Percentiles rank a stretch among this genome's conserved stretches.
phyloP scores from a whole-genome alignment of 345 rosid species.

The Rhodamnia rubescens region DNA sequence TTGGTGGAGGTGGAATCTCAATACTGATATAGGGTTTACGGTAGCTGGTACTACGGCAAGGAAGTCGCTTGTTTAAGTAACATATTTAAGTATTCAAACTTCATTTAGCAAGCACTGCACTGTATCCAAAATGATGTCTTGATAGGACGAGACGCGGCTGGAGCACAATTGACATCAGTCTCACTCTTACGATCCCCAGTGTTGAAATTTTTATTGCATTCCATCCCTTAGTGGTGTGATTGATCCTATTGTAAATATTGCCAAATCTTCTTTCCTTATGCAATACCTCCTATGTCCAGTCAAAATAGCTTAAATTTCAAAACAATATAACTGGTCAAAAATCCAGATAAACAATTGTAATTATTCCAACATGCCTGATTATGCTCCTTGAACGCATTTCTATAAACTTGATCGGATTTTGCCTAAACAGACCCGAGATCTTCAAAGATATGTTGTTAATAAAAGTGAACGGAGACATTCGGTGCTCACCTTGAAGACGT shows the following conservation, averaged over 20 bases:
- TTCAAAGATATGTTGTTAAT: too few species aligned
- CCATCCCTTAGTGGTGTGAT: neutral
- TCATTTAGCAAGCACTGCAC: slow-evolving; percentile 20
- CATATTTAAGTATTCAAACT: slow-evolving; percentile 1
- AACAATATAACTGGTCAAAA: too few species aligned
- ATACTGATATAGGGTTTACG: slow-evolving; percentile 22
- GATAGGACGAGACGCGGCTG: neutral
- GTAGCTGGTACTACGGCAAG: slow-evolving; percentile 1
- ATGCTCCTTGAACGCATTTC: too few species aligned
- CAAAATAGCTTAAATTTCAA: too few species aligned
- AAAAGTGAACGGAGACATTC: too few species aligned
- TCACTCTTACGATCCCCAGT: neutral
- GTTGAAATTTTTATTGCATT: neutral
- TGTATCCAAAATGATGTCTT: slow-evolving; percentile 33
- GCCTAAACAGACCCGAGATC: too few species aligned
- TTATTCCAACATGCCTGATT: too few species aligned
- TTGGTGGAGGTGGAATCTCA: slow-evolving; percentile 17
- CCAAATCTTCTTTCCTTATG: neutral
- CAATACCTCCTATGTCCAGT: too few species aligned
- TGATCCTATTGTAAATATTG: neutral
- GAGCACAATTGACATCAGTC: slow-evolving; percentile 5
- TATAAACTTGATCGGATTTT: too few species aligned
- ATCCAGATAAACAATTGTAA: too few species aligned
- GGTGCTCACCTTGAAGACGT: too few species aligned
- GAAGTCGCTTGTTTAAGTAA: slow-evolving; percentile 13